phyloP scores from a whole-genome alignment of 768 basidiomycete genomes.

The Suillus cothurnatus region DNA sequence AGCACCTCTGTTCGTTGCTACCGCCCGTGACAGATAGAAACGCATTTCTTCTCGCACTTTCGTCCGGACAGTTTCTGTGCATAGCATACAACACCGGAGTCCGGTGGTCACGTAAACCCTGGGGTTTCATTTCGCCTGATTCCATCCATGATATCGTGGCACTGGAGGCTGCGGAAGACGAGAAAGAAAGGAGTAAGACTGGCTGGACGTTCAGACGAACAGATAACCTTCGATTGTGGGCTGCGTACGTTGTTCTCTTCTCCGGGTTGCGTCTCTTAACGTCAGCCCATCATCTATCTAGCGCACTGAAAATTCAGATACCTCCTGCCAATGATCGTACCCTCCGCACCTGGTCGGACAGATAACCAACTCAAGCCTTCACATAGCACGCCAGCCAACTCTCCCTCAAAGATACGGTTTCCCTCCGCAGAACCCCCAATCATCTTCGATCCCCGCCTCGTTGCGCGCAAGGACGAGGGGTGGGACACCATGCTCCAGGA shows the following conservation, averaged over 20 bases:
- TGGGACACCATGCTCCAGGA: conserved; percentile 82
- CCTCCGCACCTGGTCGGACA: conserved; percentile 39
- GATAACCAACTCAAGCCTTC: conserved; percentile 25
- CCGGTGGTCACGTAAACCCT: conserved; percentile 78
- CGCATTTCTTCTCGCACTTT: conserved; percentile 54
- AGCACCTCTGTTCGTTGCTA: conserved; percentile 47
- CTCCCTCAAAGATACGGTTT: conserved; percentile 40
- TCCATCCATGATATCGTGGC: conserved; percentile 79
- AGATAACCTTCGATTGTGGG: conserved; percentile 85
- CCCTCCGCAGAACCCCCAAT: conserved; percentile 49
- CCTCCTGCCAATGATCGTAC: conserved; percentile 65
- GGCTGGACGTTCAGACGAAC: conserved; percentile 86
- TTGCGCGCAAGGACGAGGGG: conserved; percentile 73
- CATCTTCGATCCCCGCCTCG: conserved; percentile 69
- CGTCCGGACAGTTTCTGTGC: conserved; percentile 83
- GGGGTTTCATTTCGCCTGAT: conserved; percentile 82
- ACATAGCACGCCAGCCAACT: conserved; percentile 26
- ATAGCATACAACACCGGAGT: conserved; percentile 80
- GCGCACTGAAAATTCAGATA: conserved; percentile 86
- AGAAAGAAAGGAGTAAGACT: conserved; percentile 48
- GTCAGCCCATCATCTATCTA: conserved; percentile 24
- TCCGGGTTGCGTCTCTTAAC: not conserved
- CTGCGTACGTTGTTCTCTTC: conserved; percentile 57
- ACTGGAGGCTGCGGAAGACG: conserved; percentile 53
- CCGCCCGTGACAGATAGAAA: conserved; percentile 32